phyloP scores from a whole-genome alignment of 768 basidiomycete species.

The Erythrobasidium yunnanense region DNA sequence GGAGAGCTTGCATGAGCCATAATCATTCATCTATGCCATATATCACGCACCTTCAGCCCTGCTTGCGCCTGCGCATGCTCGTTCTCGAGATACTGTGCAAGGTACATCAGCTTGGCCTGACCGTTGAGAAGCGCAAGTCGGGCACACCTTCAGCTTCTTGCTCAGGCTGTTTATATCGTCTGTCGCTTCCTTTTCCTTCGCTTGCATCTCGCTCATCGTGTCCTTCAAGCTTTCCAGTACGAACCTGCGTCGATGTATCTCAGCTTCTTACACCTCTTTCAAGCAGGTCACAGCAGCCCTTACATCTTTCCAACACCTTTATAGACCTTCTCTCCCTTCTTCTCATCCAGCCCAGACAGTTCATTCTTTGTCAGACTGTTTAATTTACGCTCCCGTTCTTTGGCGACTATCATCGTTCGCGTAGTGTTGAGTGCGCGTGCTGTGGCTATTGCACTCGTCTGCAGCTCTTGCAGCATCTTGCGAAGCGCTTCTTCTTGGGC shows the following conservation, averaged over 20 bases:
- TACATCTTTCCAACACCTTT: slow-evolving; percentile 95
- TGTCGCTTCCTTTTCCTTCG: slow-evolving; percentile 66
- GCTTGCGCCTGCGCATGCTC: slow-evolving; percentile 81
- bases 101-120: background rate
- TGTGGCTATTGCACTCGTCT: slow-evolving; percentile 39
- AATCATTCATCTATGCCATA: background rate
- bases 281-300: slow-evolving; percentile 35
- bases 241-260: slow-evolving; percentile 59
- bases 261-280: background rate
- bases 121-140: background rate
- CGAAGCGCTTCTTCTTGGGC: slow-evolving; percentile 14
- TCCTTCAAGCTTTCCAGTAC: slow-evolving; percentile 66
- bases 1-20: background rate
- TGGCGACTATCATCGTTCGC: slow-evolving; percentile 61
- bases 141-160: slow-evolving; percentile 60
- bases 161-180: slow-evolving; percentile 71
- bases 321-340: slow-evolving; percentile 66
- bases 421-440: slow-evolving; percentile 65
- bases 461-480: slow-evolving; percentile 19
- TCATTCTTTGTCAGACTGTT: slow-evolving; percentile 80
- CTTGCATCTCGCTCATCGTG: slow-evolving; percentile 67
- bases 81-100: slow-evolving; percentile 67
- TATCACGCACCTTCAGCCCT: slow-evolving; percentile 10
- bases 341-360: slow-evolving; percentile 51
- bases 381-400: slow-evolving; percentile 80